Evolutionary conservation across 2,329 filamentous ascomycete species (phyloP).

Genomic region (Alternaria arbusti): DNA sequence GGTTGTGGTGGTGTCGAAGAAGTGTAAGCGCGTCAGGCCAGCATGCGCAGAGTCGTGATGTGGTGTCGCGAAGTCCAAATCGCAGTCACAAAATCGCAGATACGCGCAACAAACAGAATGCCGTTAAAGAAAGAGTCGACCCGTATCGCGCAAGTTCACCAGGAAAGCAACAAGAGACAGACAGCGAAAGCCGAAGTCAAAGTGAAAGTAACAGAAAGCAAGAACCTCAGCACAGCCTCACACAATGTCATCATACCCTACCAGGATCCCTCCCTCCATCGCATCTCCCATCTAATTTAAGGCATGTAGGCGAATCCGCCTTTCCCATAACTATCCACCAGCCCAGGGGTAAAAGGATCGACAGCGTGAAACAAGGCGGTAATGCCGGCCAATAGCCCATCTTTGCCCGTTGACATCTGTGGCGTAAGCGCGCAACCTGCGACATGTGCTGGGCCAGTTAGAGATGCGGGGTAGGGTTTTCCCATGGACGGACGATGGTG

Average conservation of each 20-base stretch:
- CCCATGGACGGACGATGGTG: background rate
- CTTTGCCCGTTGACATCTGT: slow-evolving; percentile 29
- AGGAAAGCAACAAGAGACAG: background rate
- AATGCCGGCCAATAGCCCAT: slow-evolving; percentile 26
- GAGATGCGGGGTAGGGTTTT: background rate
- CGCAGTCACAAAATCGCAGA: background rate
- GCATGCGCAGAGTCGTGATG: background rate
- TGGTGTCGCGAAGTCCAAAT: background rate
- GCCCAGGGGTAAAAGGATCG: slow-evolving; percentile 23
- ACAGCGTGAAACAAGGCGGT: slow-evolving; percentile 21
- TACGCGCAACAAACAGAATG: background rate
- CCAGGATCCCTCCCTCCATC: slow-evolving; percentile 3
- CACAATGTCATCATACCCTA: slow-evolving; percentile 20
- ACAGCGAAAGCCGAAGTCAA: too few relatives aligned
- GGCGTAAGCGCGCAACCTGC: slow-evolving; percentile 39
- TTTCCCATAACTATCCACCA: background rate
- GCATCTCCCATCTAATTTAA: slow-evolving; percentile 11
- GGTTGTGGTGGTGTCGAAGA: background rate
- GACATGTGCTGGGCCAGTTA: slow-evolving; percentile 28
- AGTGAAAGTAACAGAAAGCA: slow-evolving; percentile 4
- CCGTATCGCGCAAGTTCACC: background rate
- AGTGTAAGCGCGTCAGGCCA: background rate
- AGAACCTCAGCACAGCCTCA: slow-evolving; percentile 7
- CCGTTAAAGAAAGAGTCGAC: background rate
- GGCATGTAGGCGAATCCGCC: slow-evolving; percentile 14